A percentile compares a stretch with the other conserved stretches of the same genome.
Evolutionary conservation across 345 rosid species (phyloP).

Genomic region (Camelina hispida): DNA sequence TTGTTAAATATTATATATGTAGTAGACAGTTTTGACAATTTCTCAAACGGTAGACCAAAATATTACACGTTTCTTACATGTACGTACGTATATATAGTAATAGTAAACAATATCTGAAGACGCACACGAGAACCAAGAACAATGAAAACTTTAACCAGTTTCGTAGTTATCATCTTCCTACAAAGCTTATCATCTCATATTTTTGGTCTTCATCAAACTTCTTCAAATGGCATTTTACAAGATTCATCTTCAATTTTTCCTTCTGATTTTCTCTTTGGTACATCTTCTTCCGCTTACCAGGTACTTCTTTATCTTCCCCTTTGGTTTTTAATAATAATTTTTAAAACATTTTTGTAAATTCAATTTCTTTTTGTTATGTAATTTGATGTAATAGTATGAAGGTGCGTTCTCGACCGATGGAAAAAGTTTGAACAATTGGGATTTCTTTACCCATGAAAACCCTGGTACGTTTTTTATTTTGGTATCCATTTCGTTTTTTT

Average conservation of each 20-base stretch:
- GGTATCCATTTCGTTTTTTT: neutral
- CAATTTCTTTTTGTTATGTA: neutral
- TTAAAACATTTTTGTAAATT: neutral
- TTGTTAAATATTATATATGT: neutral
- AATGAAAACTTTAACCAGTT: conserved; percentile 22
- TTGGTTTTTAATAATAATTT: neutral
- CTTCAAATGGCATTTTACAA: conserved; percentile 3
- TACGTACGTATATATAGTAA: neutral
- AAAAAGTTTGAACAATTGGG: conserved; percentile 61
- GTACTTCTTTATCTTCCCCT: conserved; percentile 28
- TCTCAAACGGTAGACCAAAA: neutral
- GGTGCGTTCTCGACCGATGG: conserved; percentile 57
- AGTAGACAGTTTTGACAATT: neutral
- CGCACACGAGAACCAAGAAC: neutral
- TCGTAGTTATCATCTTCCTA: conserved; percentile 1
- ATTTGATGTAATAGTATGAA: conserved; percentile 48
- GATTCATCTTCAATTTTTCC: conserved; percentile 44
- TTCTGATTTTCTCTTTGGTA: conserved; percentile 68
- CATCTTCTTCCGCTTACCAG: conserved; percentile 86
- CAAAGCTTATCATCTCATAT: conserved; percentile 13
- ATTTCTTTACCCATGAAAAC: conserved; percentile 46
- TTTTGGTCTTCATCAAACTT: neutral
- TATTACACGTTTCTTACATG: neutral
- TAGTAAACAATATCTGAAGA: neutral
- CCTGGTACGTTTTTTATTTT: conserved; percentile 14